Evolutionary conservation across 805 yeast species (phyloP).

Genomic region (Clavispora phyllophila): DNA sequence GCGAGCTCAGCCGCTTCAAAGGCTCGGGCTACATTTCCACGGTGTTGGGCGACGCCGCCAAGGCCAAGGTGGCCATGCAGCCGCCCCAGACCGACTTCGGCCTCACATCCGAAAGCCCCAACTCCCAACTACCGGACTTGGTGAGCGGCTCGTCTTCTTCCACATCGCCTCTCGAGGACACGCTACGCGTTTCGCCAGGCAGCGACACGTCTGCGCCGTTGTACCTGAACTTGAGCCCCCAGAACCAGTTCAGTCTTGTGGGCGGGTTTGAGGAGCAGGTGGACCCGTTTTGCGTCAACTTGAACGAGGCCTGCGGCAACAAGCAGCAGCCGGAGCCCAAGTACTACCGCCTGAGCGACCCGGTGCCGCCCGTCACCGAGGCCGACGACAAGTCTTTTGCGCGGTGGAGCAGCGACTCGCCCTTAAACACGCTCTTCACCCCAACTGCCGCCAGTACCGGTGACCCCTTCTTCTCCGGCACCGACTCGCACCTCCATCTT

Average conservation of each 20-base stretch:
- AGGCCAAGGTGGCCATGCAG: slow-evolving; percentile 1
- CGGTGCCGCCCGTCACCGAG: slow-evolving; percentile 5
- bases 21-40: slow-evolving; percentile 28
- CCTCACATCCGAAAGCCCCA: not conserved
- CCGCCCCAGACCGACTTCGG: not conserved
- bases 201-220: slow-evolving; percentile 12
- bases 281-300: slow-evolving; percentile 67
- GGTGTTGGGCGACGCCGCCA: slow-evolving; percentile 8
- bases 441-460: slow-evolving; percentile 13
- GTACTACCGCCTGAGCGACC: slow-evolving; percentile 16
- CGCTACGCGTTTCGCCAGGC: slow-evolving; percentile 30
- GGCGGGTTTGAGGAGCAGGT: slow-evolving; percentile 59
- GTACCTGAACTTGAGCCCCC: not conserved
- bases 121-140: slow-evolving; percentile 28
- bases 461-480: slow-evolving; percentile 16
- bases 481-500: slow-evolving; percentile 5
- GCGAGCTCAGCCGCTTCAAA: slow-evolving; percentile 62
- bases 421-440: slow-evolving; percentile 11
- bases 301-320: slow-evolving; percentile 81
- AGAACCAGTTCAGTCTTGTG: slow-evolving; percentile 15
- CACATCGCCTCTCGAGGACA: slow-evolving; percentile 37
- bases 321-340: slow-evolving; percentile 63
- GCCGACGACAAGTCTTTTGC: slow-evolving; percentile 2
- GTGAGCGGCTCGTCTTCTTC: slow-evolving; percentile 32
- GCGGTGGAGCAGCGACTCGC: slow-evolving; percentile 7